Evolutionary conservation across 164 flowering plant species (phyloP), one percentile per base, ranked within the genome.

Genomic region (Warburgia ugandensis): DNA sequence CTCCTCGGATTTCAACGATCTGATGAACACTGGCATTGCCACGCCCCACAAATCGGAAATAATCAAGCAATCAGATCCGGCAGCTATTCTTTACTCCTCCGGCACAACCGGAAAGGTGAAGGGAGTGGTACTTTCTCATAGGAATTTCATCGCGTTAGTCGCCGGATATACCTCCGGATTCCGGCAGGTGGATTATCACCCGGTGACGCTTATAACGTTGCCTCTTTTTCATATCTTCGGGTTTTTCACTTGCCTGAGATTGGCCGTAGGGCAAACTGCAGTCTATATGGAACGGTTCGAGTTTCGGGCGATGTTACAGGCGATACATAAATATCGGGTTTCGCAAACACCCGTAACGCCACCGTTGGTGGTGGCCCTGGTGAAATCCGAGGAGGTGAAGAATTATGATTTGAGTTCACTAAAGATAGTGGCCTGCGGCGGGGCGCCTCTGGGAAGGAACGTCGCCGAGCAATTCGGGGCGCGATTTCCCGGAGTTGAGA

Each of bases 401-500:
- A 67, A 68, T 54, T 72, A 54, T 50, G 83, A 85, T 52, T 66
- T 88, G 45, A 77, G 84, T 30, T 89, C 95, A 6, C 75, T 89
- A 3, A 54, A 49, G 59, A 0, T 5, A 21, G 39, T 92, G 25
- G 87, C 75, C 0, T 75, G 68, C 45, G 94, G 99, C 27, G 99
- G 99, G 0, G 97, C 99, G 1, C 91, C 97, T 37, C 80, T 92
- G 2, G 77, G 95, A 1, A 75, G 70, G 70, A 91, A 82, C 55
- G 80, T 74, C 1, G 50, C 74, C 0, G 74, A 74, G 60, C 54
- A 63, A 59, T 92, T 92, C 76, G 43, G 3, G 13, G 65, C 58
- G 7, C 73, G 73, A 45, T 92, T 88, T 35, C 74, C 74, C 4
- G 5, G 48, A 29, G 68, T 66, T 31, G 33, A 41, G 25, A 16